A percentile compares a stretch with the other conserved stretches of the same genome.
Conservation (phyloP, 2,329 filamentous ascomycete species). For the Coleophoma cylindrospora region DNA sequence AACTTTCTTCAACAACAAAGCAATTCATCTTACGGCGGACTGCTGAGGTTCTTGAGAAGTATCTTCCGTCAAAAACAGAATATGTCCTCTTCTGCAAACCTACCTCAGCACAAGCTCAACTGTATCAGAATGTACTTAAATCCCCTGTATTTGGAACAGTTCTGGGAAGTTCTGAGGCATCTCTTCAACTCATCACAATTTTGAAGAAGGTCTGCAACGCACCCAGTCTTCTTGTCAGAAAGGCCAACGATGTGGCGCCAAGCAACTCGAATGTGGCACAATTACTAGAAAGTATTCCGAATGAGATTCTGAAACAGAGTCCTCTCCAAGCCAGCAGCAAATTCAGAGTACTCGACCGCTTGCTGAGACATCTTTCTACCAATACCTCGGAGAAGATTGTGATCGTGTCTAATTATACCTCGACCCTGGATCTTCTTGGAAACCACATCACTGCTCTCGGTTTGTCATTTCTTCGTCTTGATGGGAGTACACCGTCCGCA, state of each 20-base stretch:
- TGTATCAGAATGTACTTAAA: conserved; percentile 68
- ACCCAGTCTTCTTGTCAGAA: conserved; percentile 53
- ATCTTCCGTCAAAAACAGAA: conserved; percentile 89
- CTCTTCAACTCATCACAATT: conserved; percentile 65
- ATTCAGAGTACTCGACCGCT: conserved; percentile 59
- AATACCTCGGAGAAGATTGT: conserved; percentile 67
- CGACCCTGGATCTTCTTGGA: conserved; percentile 63
- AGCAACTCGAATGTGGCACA: conserved; percentile 29
- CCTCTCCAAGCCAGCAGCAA: conserved; percentile 58
- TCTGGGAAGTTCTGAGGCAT: conserved; percentile 55
- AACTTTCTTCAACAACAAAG: conserved; percentile 87
- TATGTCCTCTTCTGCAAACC: conserved; percentile 93
- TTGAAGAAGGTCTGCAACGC: conserved; percentile 73
- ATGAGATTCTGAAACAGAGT: conserved; percentile 44
- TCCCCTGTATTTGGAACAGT: conserved; percentile 59
- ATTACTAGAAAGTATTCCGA: conserved; percentile 48
- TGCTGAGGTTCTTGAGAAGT: conserved; percentile 85
- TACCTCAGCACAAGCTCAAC: conserved; percentile 81
- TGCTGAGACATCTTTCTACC: conserved; percentile 55
- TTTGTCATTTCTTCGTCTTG: conserved; percentile 61
- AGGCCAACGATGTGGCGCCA: conserved; percentile 31
- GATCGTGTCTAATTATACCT: conserved; percentile 72
- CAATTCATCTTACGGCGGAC: conserved; percentile 82
- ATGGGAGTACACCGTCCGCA: conserved; percentile 57
- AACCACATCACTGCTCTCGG: conserved; percentile 54